These are phyloP conservation scores for Globisporangium heterothallicum DNA, from an alignment of 352 stramenopile genomes.

Conservation along the genomic window DNA sequence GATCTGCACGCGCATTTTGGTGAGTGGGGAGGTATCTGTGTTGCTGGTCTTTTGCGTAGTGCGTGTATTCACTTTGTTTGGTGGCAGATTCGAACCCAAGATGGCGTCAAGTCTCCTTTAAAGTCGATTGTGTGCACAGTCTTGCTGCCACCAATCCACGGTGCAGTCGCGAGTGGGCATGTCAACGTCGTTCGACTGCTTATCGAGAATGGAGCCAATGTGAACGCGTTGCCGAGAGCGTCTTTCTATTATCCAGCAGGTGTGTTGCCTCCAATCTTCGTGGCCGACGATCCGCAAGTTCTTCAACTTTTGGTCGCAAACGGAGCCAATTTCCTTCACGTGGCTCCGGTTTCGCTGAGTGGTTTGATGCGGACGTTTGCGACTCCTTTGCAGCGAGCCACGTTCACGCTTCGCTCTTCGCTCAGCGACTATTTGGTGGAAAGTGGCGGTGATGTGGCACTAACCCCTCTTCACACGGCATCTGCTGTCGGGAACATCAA, in stretches of 20 bases:
- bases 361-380: slow-evolving; percentile 36
- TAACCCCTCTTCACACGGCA: slow-evolving; percentile 72
- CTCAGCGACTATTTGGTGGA: slow-evolving; percentile 62
- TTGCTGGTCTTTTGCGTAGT: not conserved
- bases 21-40: slow-evolving; percentile 15
- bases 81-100: slow-evolving; percentile 49
- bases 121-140: slow-evolving; percentile 56
- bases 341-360: slow-evolving; percentile 39
- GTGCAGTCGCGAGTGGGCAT: slow-evolving; percentile 55
- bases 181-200: slow-evolving; percentile 57
- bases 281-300: slow-evolving; percentile 69
- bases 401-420: slow-evolving; percentile 56
- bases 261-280: slow-evolving; percentile 64
- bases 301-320: slow-evolving; percentile 53
- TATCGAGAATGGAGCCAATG: slow-evolving; percentile 47
- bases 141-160: slow-evolving; percentile 62
- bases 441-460: slow-evolving; percentile 59
- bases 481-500: slow-evolving; percentile 43
- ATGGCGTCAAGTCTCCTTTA: slow-evolving; percentile 41
- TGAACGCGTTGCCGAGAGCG: slow-evolving; percentile 50
- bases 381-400: slow-evolving; percentile 55
- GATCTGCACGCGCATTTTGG: slow-evolving; percentile 49
- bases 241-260: slow-evolving; percentile 64
- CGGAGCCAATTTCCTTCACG: slow-evolving; percentile 65
- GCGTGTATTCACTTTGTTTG: not conserved